Conservation (phyloP, 345 rosid genomes). For the Noccaea caerulescens region DNA sequence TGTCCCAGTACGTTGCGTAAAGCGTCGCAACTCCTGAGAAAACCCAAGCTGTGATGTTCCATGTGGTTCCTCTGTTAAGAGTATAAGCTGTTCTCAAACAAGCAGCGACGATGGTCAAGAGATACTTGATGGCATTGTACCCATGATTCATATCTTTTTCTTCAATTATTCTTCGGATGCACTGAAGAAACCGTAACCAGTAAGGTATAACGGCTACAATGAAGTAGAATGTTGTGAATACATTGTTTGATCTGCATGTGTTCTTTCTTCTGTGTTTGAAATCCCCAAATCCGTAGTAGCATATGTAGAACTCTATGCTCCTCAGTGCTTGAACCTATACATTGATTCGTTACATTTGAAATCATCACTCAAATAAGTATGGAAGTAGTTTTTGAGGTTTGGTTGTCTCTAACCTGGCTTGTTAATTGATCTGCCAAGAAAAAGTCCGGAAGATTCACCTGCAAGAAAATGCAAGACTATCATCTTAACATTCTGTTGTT, state of each 20-base stretch:
- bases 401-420: slow-evolving; percentile 60
- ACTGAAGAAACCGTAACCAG: slow-evolving; percentile 62
- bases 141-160: slow-evolving; percentile 57
- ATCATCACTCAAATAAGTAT: not conserved
- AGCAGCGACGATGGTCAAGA: slow-evolving; percentile 62
- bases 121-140: slow-evolving; percentile 60
- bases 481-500: not conserved
- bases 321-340: slow-evolving; percentile 65
- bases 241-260: slow-evolving; percentile 43
- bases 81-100: slow-evolving; percentile 60
- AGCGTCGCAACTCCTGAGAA: slow-evolving; percentile 58
- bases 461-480: not conserved
- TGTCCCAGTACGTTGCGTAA: slow-evolving; percentile 65
- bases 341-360: not conserved
- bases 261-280: slow-evolving; percentile 43
- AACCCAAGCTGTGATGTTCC: slow-evolving; percentile 54
- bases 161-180: slow-evolving; percentile 62
- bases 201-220: slow-evolving; percentile 64
- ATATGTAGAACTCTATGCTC: slow-evolving; percentile 70
- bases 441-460: slow-evolving; percentile 81
- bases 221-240: slow-evolving; percentile 54
- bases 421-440: slow-evolving; percentile 84
- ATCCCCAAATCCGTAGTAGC: slow-evolving; percentile 76
- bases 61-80: slow-evolving; percentile 40
- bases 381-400: not conserved